Base-by-base conservation (phyloP, 805 yeast genomes). In the Saccharomycopsis synnaedendra region DNA sequence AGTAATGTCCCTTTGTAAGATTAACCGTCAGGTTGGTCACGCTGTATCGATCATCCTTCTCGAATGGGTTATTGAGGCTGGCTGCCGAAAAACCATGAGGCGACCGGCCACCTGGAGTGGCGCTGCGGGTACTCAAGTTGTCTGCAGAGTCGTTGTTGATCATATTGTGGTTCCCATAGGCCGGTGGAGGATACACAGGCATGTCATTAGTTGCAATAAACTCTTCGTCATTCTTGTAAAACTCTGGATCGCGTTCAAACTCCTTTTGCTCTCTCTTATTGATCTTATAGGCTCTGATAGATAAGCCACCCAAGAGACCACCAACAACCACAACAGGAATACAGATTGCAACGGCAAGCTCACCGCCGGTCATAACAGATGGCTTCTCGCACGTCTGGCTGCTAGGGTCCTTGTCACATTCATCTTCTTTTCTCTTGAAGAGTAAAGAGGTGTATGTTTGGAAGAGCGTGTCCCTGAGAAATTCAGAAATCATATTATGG, bases 211-310 rank as follows among this genome's bases (percentile, higher is more conserved):
- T 44, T 38, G 32, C 46, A 8, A 51, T 49, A 31, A 39, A 49
- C 41, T 51, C 54, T 8, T 51, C 52, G 31, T 51, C 49, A 32
- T 49, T 51, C 33, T 51, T 51, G 38, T 51, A 51, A 39, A 51
- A 51, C 27, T 51, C 52, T 5, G 50, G 48, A 37, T 51, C 52
- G 33, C 49, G 48, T 32, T 40, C 42, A 31, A 49, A 46, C 34
- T 51, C 54, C 39, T 49, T 49, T 32, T 51, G 48, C 33, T 51
- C 54, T 32, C 42, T 48, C 32, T 46, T 43, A 35, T 51, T 49
- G 10, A 49, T 40, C 36, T 44, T 49, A 36, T 49, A 49, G 10
- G 54, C 45, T 44, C 53, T 45, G 33, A 8, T 41, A 4, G 49
- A 34, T 31, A 51, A 34, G 4, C 42, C 53, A 28, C 48, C 50